phyloP scores from a whole-genome alignment of 306 rosid genomes.

The Trifolium dubium region DNA sequence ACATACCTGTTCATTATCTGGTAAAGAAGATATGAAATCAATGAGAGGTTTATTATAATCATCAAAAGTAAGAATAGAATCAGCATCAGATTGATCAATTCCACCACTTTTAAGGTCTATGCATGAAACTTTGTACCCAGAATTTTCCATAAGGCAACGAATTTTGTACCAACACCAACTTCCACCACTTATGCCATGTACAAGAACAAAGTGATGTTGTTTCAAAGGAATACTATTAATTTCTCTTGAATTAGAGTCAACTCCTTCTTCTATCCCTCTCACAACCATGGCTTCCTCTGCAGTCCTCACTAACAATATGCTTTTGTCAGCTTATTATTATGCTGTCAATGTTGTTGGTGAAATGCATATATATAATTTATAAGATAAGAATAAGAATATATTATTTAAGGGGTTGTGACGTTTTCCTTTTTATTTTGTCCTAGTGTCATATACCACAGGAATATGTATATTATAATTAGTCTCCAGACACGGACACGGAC shows the following conservation, averaged over 20 bases:
- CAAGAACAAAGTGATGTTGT: slow-evolving; percentile 82
- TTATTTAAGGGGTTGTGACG: slow-evolving; percentile 34
- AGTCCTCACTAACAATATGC: slow-evolving; percentile 30
- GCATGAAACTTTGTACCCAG: slow-evolving; percentile 80
- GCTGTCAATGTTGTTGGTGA: slow-evolving; percentile 32
- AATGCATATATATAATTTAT: not conserved
- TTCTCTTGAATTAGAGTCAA: slow-evolving; percentile 23
- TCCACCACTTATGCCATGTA: slow-evolving; percentile 87
- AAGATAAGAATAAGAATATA: slow-evolving; percentile 37
- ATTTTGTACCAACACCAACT: slow-evolving; percentile 98
- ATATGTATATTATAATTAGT: not conserved
- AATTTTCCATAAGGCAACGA: slow-evolving; percentile 86
- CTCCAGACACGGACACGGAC: too few species aligned
- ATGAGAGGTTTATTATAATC: slow-evolving; percentile 84
- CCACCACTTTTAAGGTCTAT: slow-evolving; percentile 86
- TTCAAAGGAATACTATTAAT: slow-evolving; percentile 22
- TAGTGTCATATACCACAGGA: slow-evolving; percentile 18
- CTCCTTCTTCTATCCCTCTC: slow-evolving; percentile 44
- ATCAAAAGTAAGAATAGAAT: slow-evolving; percentile 68
- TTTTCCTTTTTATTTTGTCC: slow-evolving; percentile 34
- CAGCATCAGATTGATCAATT: slow-evolving; percentile 65
- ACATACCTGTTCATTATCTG: slow-evolving; percentile 72
- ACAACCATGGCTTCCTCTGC: slow-evolving; percentile 41
- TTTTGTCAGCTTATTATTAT: slow-evolving; percentile 7
- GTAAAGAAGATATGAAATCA: slow-evolving; percentile 69